These are phyloP conservation scores for Fraxinus velutina DNA, from an alignment of 305 asterid species.

Conservation along the genomic window DNA sequence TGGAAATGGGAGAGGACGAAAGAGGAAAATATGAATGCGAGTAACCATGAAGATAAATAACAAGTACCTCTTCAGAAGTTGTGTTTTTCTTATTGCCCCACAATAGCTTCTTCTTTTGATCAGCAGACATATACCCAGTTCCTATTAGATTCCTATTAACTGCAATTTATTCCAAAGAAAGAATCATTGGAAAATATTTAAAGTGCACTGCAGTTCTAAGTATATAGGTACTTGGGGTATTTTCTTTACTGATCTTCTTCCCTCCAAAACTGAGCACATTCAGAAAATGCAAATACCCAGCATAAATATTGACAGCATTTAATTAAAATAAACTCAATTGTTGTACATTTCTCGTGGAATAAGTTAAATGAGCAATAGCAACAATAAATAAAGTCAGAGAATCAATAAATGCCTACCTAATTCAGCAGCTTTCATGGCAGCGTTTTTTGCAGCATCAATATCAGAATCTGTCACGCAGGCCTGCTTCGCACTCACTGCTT, in stretches of 20 bases:
- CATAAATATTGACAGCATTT: not conserved
- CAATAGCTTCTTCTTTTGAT: constrained; percentile 94
- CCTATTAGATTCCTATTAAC: constrained; percentile 84
- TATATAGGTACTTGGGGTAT: not conserved
- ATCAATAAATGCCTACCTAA: constrained; percentile 44
- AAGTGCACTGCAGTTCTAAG: not conserved
- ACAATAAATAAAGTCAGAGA: not conserved
- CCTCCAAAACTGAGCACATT: not conserved
- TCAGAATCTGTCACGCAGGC: constrained; percentile 64
- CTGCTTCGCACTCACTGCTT: constrained; percentile 51
- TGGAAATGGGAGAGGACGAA: not conserved
- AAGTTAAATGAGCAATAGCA: not conserved
- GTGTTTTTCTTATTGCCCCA: constrained; percentile 89
- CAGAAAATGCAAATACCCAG: not conserved
- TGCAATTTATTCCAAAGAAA: constrained; percentile 32
- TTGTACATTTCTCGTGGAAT: not conserved
- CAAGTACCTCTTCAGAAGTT: constrained; percentile 71
- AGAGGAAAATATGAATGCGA: not conserved
- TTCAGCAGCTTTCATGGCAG: constrained; percentile 97
- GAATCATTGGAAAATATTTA: constrained; percentile 9
- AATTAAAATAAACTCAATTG: not conserved
- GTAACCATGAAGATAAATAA: constrained; percentile 12
- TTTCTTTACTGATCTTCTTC: not conserved
- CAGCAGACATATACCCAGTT: constrained; percentile 86
- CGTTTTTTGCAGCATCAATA: constrained; percentile 85